Percentiles rank a stretch among this genome's conserved stretches.
Evolutionary conservation across 2,329 filamentous ascomycete species (phyloP).

Genomic region (Nakataea oryzae): DNA sequence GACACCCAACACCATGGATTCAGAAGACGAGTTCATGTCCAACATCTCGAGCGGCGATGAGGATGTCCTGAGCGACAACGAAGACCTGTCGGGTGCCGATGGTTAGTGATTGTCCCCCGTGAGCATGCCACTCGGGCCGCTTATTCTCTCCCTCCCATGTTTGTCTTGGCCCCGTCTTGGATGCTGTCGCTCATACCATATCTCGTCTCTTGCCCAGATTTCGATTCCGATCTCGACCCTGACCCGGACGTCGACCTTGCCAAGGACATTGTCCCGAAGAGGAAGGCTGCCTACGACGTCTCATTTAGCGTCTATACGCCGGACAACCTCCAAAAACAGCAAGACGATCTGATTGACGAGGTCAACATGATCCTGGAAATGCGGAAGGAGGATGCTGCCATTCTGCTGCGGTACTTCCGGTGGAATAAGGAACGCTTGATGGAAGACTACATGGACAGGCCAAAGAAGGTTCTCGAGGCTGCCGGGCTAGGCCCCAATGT

Average conservation of each 20-base stretch:
- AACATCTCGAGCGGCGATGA: constrained; percentile 63
- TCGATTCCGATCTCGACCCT: constrained; percentile 41
- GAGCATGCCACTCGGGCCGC: background rate
- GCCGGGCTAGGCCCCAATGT: constrained; percentile 66
- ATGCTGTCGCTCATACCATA: background rate
- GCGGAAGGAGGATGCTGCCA: constrained; percentile 79
- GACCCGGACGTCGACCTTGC: constrained; percentile 41
- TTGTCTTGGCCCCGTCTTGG: background rate
- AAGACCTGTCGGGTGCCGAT: constrained; percentile 41
- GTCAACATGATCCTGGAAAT: constrained; percentile 87
- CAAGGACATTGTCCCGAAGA: constrained; percentile 59
- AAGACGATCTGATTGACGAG: constrained; percentile 77
- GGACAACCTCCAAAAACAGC: constrained; percentile 70
- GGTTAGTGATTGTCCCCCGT: constrained; percentile 23
- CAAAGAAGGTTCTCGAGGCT: constrained; percentile 68
- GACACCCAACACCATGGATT: constrained; percentile 70
- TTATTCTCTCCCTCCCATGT: background rate
- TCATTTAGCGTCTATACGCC: constrained; percentile 76
- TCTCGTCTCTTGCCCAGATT: constrained; percentile 15
- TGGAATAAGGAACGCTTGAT: constrained; percentile 97
- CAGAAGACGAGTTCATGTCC: constrained; percentile 89
- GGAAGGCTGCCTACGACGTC: constrained; percentile 69
- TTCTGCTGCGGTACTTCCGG: constrained; percentile 76
- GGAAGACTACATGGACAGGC: constrained; percentile 90
- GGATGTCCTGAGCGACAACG: constrained; percentile 68